Conservation (phyloP, 1,284 basidiomycete species). For the Melampsora larici-populina region DNA sequence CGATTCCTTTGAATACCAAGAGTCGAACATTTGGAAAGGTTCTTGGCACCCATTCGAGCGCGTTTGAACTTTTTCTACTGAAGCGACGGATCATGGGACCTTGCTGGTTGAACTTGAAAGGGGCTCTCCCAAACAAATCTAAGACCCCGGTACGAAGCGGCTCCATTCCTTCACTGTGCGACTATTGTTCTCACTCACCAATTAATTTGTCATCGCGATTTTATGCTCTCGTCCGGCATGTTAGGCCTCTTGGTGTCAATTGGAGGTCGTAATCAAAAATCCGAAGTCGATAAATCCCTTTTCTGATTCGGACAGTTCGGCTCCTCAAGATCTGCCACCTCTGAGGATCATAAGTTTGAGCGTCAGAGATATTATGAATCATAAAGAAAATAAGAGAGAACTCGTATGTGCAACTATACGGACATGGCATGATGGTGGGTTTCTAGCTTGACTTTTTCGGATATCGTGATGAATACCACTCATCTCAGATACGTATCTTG, state of each 20-base stretch:
- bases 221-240: not conserved
- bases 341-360: conserved; percentile 87
- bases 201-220: not conserved
- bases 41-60: conserved; percentile 86
- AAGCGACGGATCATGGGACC: conserved; percentile 99
- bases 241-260: conserved; percentile 89
- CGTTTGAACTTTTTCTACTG: conserved; percentile 90
- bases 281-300: conserved; percentile 86
- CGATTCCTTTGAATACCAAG: conserved; percentile 63
- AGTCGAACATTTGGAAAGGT: conserved; percentile 82
- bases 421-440: conserved; percentile 81
- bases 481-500: conserved; percentile 5
- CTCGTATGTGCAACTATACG: conserved; percentile 79
- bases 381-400: conserved; percentile 88
- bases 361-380: conserved; percentile 87
- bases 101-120: conserved; percentile 87
- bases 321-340: conserved; percentile 79
- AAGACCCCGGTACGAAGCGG: conserved; percentile 55
- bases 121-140: conserved; percentile 56
- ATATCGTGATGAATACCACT: not conserved
- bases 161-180: not conserved
- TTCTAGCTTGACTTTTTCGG: not conserved
- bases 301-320: conserved; percentile 66
- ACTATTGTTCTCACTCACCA: not conserved
- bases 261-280: conserved; percentile 78